These are phyloP conservation scores for Candida gigantensis DNA, from an alignment of 1,139 yeast genomes.

Conservation along the genomic window DNA sequence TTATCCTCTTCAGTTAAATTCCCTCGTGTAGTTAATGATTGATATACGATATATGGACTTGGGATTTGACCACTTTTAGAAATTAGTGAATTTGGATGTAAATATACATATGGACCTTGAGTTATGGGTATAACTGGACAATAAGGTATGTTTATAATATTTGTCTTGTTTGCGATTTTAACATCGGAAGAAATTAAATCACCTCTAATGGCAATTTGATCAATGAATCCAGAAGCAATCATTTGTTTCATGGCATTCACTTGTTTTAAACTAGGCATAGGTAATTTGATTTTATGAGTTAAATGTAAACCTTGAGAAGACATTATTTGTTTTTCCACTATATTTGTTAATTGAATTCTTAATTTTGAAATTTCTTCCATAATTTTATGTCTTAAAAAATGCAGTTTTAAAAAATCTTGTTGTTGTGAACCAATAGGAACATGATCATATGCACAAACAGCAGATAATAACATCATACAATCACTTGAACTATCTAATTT, in stretches of 20 bases:
- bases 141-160: constrained; percentile 70
- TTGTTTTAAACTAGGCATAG: constrained; percentile 71
- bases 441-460: constrained; percentile 87
- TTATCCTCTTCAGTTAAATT: constrained; percentile 32
- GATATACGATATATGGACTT: constrained; percentile 75
- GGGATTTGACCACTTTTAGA: constrained; percentile 60
- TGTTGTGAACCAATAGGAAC: constrained; percentile 51
- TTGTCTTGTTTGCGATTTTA: constrained; percentile 56
- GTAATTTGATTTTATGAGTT: constrained; percentile 49
- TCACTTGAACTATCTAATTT: constrained; percentile 74
- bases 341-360: constrained; percentile 72
- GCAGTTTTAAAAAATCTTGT: constrained; percentile 49
- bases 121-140: constrained; percentile 61
- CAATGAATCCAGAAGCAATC: constrained; percentile 89
- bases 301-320: constrained; percentile 51
- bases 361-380: constrained; percentile 87
- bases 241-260: constrained; percentile 83
- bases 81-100: constrained; percentile 76
- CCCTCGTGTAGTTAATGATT: constrained; percentile 53
- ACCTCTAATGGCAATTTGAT: constrained; percentile 84
- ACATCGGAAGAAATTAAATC: constrained; percentile 72
- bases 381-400: constrained; percentile 67
- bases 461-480: constrained; percentile 72
- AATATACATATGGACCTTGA: constrained; percentile 60
- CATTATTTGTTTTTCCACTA: constrained; percentile 63